Evolutionary conservation across 352 stramenopile genomes (phyloP), one percentile per base, ranked within the genome.

Genomic region (Aphanomyces stellatus): DNA sequence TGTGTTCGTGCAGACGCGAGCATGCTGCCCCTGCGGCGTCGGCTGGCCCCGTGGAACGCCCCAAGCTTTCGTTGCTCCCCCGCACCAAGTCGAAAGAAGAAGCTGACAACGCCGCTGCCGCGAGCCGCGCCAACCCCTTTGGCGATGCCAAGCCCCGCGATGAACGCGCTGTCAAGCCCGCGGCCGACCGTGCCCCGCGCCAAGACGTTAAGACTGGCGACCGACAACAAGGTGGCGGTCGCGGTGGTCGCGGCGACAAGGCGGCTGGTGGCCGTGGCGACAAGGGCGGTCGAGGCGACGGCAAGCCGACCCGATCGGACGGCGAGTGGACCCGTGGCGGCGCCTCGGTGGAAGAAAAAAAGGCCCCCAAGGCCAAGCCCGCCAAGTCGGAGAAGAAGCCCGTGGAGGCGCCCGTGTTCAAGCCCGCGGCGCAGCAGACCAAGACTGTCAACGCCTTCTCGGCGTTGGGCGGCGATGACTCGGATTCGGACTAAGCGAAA

Each of bases 71-170:
- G 24, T 61, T 95, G 27, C 57, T 79, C 42, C 82, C 87, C 22
- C 85, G 87, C 25, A 74, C 76, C 11, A 71, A 76, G 28, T 77
- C 81, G 1, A 74, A 66, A 0, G 76, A 86, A 24, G 53, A 65
- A 42, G 49, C 71, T 10, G 62, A 71, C 31, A n/a, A n/a, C n/a
- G 56, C 70, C 31, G 69, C 76, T 31, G 65, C 51, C 19, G 61
- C 76, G 25, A 55, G 67, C 51, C 88, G 82, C 46, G 70, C 77
- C 22, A 92, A 72, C 70, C 87, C 89, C 60, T 95, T 95, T 56
- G 87, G 87, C 17, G 78, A 92, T n/a, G 87, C 87, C 22, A 95
- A 93, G 73, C 85, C 87, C 2, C 85, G 82, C 33, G 85, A 93
- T 40, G 85, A 93, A 41, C 33, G 55, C 7, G 79, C 72, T 56